phyloP scores from a whole-genome alignment of 495 filamentous ascomycete species.

The Symbiotaphrina buchneri region DNA sequence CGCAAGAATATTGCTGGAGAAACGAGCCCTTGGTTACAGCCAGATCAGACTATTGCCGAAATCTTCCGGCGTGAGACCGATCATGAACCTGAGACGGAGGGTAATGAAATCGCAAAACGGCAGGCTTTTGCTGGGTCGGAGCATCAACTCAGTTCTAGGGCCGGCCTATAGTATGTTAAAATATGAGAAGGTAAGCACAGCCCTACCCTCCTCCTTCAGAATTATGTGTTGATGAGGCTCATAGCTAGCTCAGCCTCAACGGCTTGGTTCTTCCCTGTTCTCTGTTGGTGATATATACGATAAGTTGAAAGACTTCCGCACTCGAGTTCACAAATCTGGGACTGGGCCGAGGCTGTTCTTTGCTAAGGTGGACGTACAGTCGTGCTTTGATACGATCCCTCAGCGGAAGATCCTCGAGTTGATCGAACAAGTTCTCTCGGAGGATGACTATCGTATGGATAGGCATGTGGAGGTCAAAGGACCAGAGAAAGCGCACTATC shows the following conservation, averaged over 20 bases:
- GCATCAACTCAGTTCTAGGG: conserved; percentile 61
- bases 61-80: conserved; percentile 43
- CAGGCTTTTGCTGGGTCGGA: conserved; percentile 32
- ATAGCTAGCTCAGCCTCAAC: conserved; percentile 28
- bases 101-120: conserved; percentile 24
- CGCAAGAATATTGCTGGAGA: conserved; percentile 33
- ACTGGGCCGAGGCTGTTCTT: conserved; percentile 38
- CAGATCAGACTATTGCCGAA: conserved; percentile 70
- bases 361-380: conserved; percentile 76
- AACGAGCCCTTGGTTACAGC: conserved; percentile 47
- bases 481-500: conserved; percentile 8
- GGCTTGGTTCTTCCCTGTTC: conserved; percentile 54
- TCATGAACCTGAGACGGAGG: conserved; percentile 62
- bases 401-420: conserved; percentile 49
- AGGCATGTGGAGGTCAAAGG: conserved; percentile 53
- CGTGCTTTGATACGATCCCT: conserved; percentile 91
- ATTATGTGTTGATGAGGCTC: background rate
- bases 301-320: conserved; percentile 48
- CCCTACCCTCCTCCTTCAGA: background rate
- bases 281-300: conserved; percentile 64
- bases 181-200: conserved; percentile 43
- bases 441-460: conserved; percentile 43
- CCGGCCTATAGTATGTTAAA: conserved; percentile 59
- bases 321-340: conserved; percentile 12
- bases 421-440: conserved; percentile 35